Conservation (phyloP, 2,329 filamentous ascomycete species). For the Diaporthe ampelina region DNA sequence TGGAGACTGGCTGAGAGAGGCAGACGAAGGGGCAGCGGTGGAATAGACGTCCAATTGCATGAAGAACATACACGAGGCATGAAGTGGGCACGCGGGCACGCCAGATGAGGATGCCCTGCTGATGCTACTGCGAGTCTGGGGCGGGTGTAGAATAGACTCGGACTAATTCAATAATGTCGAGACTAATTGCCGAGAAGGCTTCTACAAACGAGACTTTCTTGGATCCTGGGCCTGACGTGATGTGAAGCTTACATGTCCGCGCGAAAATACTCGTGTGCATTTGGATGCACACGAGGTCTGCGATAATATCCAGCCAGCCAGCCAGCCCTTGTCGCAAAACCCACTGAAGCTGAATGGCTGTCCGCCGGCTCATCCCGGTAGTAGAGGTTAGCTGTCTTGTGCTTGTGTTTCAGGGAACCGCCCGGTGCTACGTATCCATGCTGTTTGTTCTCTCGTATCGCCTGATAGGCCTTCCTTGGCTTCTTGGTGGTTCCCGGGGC, state of each 20-base stretch:
- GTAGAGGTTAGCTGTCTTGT: not conserved
- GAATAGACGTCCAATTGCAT: not conserved
- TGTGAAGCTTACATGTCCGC: not conserved
- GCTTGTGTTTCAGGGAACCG: conserved; percentile 4
- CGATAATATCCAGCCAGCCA: not conserved
- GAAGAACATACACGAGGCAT: not conserved
- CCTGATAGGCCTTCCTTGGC: not conserved
- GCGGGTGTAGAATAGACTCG: conserved; percentile 15
- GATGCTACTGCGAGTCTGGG: conserved; percentile 4
- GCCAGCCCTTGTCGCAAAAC: not conserved
- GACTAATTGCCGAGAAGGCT: not conserved
- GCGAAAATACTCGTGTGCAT: no score
- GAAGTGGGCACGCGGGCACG: not conserved
- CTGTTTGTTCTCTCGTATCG: not conserved
- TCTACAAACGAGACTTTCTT: not conserved
- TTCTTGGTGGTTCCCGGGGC: no score
- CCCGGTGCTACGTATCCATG: conserved; percentile 8
- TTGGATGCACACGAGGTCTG: not conserved
- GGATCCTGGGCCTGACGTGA: not conserved
- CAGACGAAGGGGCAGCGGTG: not conserved
- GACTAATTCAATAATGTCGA: conserved; percentile 19
- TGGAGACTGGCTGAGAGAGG: not conserved
- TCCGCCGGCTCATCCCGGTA: not conserved
- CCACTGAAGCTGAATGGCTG: not conserved
- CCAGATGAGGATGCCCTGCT: not conserved